A percentile compares a stretch with the other conserved stretches of the same genome.
Conservation (phyloP, 1,284 basidiomycete species). For the Sanguinoderma infundibulare region DNA sequence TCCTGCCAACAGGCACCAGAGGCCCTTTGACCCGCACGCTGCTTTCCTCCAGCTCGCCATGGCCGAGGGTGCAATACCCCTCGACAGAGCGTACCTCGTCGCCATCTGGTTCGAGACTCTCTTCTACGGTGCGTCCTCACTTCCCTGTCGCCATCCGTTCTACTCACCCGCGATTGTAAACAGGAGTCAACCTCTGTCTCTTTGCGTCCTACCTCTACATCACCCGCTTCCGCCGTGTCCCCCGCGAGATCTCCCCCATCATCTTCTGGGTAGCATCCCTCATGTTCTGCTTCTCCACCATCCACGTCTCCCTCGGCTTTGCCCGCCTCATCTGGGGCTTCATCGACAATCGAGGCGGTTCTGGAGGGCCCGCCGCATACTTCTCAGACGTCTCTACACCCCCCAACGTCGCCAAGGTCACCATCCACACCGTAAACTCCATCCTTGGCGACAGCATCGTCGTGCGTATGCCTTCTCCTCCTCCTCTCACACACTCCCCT, state of each 20-base stretch:
- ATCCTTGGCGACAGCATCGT: constrained; percentile 42
- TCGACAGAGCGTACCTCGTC: constrained; percentile 40
- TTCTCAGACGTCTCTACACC: constrained; percentile 44
- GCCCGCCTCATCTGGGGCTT: constrained; percentile 44
- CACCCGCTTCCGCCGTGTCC: constrained; percentile 35
- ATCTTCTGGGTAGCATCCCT: constrained; percentile 37
- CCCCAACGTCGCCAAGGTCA: constrained; percentile 43
- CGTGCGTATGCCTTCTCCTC: constrained; percentile 28
- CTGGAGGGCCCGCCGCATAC: constrained; percentile 41
- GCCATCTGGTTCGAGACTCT: constrained; percentile 43
- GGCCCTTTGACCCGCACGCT: neutral
- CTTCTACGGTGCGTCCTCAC: constrained; percentile 36
- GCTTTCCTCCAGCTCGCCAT: neutral
- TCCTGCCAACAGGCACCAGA: neutral
- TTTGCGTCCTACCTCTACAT: constrained; percentile 40
- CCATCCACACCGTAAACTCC: constrained; percentile 42
- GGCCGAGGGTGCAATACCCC: constrained; percentile 23
- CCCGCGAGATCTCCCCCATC: constrained; percentile 32
- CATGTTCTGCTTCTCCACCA: constrained; percentile 43
- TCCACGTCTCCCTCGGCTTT: constrained; percentile 44
- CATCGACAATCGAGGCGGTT: constrained; percentile 37
- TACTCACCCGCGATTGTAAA: neutral
- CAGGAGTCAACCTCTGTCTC: constrained; percentile 41
- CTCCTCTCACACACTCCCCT: neutral
- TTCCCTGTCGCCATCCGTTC: neutral